Evolutionary conservation across 371 early-diverging fungal species (phyloP).

Genomic region (Mortierella sp.): DNA sequence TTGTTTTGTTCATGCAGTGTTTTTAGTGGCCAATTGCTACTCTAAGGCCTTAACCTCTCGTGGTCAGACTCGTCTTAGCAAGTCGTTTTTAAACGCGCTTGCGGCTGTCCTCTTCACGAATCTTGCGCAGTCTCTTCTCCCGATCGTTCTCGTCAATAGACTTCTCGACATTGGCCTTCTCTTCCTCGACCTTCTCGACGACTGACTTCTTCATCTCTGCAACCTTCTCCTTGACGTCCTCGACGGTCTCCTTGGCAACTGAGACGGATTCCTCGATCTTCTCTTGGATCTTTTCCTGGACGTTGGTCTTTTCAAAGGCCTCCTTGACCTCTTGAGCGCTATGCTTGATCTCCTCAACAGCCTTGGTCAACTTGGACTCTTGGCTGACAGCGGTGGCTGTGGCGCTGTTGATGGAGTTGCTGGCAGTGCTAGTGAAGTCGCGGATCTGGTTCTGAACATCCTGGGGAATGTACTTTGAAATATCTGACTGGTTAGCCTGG

Average conservation of each 20-base stretch:
- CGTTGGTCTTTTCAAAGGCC: conserved; percentile 19
- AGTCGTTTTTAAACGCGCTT: conserved; percentile 41
- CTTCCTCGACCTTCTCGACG: conserved; percentile 27
- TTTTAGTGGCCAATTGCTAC: not conserved
- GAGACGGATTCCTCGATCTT: conserved; percentile 31
- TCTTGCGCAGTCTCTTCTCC: conserved; percentile 41
- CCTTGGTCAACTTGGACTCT: conserved; percentile 36
- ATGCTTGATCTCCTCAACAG: conserved; percentile 47
- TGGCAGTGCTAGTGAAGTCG: conserved; percentile 26
- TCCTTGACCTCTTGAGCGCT: conserved; percentile 41
- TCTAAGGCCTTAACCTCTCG: not conserved
- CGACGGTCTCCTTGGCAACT: conserved; percentile 39
- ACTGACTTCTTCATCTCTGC: conserved; percentile 48
- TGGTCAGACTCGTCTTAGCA: not conserved
- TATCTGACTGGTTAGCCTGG: conserved; percentile 44
- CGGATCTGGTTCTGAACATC: conserved; percentile 53
- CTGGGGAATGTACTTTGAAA: conserved; percentile 46
- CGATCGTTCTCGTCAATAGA: conserved; percentile 22
- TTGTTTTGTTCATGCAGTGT: not conserved
- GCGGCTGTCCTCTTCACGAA: conserved; percentile 43
- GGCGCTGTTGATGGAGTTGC: conserved; percentile 3
- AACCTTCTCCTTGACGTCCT: conserved; percentile 47
- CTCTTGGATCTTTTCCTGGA: conserved; percentile 27
- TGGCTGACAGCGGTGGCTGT: not conserved
- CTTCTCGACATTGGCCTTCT: conserved; percentile 28